These are phyloP conservation scores for Priceomyces medius DNA, from an alignment of 805 yeast genomes.

Conservation along the genomic window DNA sequence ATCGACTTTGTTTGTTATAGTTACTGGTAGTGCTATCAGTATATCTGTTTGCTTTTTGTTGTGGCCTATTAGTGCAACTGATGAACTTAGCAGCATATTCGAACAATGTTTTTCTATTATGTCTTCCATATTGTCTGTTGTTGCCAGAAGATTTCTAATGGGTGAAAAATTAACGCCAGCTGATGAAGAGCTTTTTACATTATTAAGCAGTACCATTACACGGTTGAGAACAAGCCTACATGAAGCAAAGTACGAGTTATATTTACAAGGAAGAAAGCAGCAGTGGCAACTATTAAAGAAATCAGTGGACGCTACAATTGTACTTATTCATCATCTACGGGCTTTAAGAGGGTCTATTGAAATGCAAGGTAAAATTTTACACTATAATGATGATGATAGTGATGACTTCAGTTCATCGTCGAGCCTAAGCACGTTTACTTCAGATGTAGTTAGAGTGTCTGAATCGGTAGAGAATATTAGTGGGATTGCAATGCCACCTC, in stretches of 20 bases:
- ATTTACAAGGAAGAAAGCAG: conserved; percentile 50
- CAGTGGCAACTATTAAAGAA: conserved; percentile 47
- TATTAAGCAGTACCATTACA: conserved; percentile 41
- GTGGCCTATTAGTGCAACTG: conserved; percentile 62
- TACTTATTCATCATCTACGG: conserved; percentile 56
- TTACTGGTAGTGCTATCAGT: conserved; percentile 59
- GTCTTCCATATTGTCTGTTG: conserved; percentile 47
- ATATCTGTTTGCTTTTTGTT: conserved; percentile 59
- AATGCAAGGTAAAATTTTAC: conserved; percentile 59
- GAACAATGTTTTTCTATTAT: conserved; percentile 53
- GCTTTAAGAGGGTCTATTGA: conserved; percentile 69
- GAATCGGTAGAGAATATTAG: conserved; percentile 25
- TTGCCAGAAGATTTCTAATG: conserved; percentile 48
- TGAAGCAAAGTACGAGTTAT: conserved; percentile 65
- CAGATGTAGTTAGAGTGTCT: conserved; percentile 19
- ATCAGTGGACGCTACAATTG: conserved; percentile 52
- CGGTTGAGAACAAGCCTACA: conserved; percentile 42
- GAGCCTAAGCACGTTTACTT: conserved; percentile 24
- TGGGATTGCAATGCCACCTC: conserved; percentile 15
- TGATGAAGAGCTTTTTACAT: conserved; percentile 35
- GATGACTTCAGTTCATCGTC: conserved; percentile 11
- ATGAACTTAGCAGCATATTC: conserved; percentile 42
- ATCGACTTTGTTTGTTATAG: conserved; percentile 57
- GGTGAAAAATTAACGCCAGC: conserved; percentile 45
- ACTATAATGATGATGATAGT: conserved; percentile 18